Percentiles rank a stretch among this genome's conserved stretches.
Conservation (phyloP, 768 basidiomycete species). For the Crassisporium funariophilum region DNA sequence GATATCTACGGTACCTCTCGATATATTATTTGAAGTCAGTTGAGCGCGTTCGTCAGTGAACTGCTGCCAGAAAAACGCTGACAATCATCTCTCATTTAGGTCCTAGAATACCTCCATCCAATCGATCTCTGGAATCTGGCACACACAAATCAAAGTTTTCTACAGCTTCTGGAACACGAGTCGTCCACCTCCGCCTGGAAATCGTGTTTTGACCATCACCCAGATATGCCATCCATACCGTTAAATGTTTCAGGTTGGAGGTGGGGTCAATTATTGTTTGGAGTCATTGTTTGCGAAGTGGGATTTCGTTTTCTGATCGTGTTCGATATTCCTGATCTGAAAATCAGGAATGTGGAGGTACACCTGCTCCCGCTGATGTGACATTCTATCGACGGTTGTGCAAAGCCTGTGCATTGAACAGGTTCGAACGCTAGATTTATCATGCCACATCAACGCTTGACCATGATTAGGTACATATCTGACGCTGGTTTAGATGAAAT, state of each 20-base stretch:
- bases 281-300: slow-evolving; percentile 2
- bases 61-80: too few species aligned
- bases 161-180: not conserved
- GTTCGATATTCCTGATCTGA: not conserved
- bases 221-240: slow-evolving; percentile 1
- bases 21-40: slow-evolving; percentile 9
- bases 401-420: too few species aligned
- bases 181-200: not conserved
- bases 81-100: not conserved
- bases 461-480: too few species aligned
- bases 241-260: not conserved
- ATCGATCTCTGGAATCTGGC: slow-evolving; percentile 4
- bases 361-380: too few species aligned
- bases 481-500: too few species aligned
- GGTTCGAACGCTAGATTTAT: too few species aligned
- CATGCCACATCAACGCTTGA: too few species aligned
- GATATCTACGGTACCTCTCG: not conserved
- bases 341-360: slow-evolving; percentile 1
- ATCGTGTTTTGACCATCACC: not conserved
- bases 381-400: too few species aligned
- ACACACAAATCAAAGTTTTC: not conserved
- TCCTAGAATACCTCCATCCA: slow-evolving; percentile 10
- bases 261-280: slow-evolving; percentile 9
- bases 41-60: too few species aligned
- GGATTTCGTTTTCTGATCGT: not conserved